Percentiles rank a stretch among this genome's conserved stretches.
phyloP scores from a whole-genome alignment of 75 land plant species.

The Isoetes taiwanensis region DNA sequence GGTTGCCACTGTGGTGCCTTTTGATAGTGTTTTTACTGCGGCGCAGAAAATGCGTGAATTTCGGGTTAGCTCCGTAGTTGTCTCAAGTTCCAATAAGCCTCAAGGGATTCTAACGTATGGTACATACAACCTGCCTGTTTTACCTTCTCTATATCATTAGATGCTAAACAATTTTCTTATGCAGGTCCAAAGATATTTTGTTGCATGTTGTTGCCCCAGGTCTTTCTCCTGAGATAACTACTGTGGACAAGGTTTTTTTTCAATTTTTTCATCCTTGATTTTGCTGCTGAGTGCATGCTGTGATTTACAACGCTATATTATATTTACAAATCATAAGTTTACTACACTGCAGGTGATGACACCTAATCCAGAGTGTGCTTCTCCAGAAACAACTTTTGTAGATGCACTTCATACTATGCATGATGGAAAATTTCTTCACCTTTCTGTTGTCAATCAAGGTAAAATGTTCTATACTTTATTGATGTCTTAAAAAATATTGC shows the following conservation, averaged over 20 bases:
- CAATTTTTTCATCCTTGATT: not conserved
- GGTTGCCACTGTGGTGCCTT: slow-evolving; percentile 65
- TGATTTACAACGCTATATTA: not conserved
- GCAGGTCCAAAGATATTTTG: slow-evolving; percentile 88
- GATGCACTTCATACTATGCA: slow-evolving; percentile 92
- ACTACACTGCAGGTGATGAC: slow-evolving; percentile 62
- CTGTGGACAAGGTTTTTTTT: slow-evolving; percentile 65
- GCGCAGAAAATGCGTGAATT: slow-evolving; percentile 76
- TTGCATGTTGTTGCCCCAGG: slow-evolving; percentile 82
- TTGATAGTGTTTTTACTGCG: slow-evolving; percentile 72
- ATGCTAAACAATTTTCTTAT: not conserved
- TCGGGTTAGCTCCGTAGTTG: slow-evolving; percentile 62
- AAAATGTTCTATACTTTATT: too few species aligned
- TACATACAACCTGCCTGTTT: not conserved
- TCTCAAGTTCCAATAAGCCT: slow-evolving; percentile 61
- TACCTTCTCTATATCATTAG: not conserved
- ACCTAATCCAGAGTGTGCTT: slow-evolving; percentile 80
- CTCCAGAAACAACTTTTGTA: slow-evolving; percentile 60
- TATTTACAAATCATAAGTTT: not conserved
- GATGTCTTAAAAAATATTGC: too few species aligned
- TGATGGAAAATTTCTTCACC: slow-evolving; percentile 84
- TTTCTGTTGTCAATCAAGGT: slow-evolving; percentile 84
- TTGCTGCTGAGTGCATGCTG: too few species aligned
- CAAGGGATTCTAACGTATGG: slow-evolving; percentile 83
- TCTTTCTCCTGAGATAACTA: slow-evolving; percentile 70